phyloP scores from a whole-genome alignment of 192 early-diverging fungal genomes.

The Umbelopsis sp. region DNA sequence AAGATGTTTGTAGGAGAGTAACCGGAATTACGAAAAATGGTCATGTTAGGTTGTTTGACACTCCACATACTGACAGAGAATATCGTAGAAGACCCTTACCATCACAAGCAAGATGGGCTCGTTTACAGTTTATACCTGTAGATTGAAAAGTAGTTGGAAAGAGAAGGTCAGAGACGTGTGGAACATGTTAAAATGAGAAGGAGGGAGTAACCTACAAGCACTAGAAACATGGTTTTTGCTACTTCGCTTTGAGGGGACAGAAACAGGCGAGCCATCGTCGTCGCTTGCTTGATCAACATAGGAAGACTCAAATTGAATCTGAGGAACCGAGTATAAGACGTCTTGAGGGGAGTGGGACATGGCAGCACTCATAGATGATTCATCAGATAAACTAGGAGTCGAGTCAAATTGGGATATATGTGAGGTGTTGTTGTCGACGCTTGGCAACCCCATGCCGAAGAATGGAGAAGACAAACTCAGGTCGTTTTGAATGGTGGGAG shows the following conservation, averaged over 20 bases:
- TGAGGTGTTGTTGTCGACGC: background rate
- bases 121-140: constrained; percentile 78
- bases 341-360: background rate
- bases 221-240: constrained; percentile 80
- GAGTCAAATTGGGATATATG: background rate
- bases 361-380: background rate
- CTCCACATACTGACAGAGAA: background rate
- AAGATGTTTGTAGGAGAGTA: constrained; percentile 7
- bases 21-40: background rate
- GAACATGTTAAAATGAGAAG: too few relatives aligned
- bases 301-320: background rate
- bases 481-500: background rate
- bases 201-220: constrained; percentile 57
- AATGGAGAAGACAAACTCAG: constrained; percentile 19
- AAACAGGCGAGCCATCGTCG: background rate
- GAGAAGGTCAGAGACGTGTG: too few relatives aligned
- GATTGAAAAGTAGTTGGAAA: background rate
- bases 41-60: too few relatives aligned
- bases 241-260: constrained; percentile 39
- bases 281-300: background rate
- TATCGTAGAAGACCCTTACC: constrained; percentile 50
- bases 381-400: background rate
- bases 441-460: constrained; percentile 12
- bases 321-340: background rate
- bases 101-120: constrained; percentile 88